A percentile compares a stretch with the other conserved stretches of the same genome.
These are phyloP conservation scores for Saccharomyces pastorianus DNA, from an alignment of 1,139 yeast species.

Conservation along the genomic window DNA sequence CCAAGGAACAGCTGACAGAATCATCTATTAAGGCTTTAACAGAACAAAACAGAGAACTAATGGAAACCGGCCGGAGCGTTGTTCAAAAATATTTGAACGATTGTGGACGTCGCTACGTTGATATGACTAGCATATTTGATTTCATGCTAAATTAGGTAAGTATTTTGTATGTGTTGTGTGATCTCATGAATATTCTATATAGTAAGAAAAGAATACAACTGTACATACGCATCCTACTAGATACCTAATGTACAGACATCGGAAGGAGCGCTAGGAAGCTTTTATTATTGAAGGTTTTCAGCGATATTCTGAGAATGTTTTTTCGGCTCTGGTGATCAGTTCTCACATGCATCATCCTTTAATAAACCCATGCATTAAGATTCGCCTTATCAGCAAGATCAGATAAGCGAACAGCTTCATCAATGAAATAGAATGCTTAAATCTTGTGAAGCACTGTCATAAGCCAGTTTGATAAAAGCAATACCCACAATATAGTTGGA, in stretches of 20 bases:
- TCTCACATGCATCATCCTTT: not conserved
- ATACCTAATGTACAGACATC: not conserved
- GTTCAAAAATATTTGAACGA: slow-evolving; percentile 68
- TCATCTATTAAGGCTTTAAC: slow-evolving; percentile 66
- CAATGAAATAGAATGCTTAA: not conserved
- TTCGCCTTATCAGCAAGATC: not conserved
- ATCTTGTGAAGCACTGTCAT: not conserved
- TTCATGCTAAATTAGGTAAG: slow-evolving; percentile 30
- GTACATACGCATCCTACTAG: not conserved
- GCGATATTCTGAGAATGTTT: not conserved
- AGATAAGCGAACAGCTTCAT: not conserved
- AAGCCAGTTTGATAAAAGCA: not conserved
- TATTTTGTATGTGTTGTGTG: not conserved
- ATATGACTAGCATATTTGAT: slow-evolving; percentile 74
- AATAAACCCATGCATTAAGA: not conserved
- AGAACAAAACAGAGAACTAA: slow-evolving; percentile 67
- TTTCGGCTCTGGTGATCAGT: not conserved
- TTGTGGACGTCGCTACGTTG: slow-evolving; percentile 88
- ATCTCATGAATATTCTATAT: not conserved
- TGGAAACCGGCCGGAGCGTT: slow-evolving; percentile 51
- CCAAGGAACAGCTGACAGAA: slow-evolving; percentile 37
- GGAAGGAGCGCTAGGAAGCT: not conserved
- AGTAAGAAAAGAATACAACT: not conserved
- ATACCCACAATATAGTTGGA: not conserved
- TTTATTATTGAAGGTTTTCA: not conserved